These are phyloP conservation scores for Auricularia sp. DNA, from an alignment of 768 basidiomycete genomes.

Conservation along the genomic window DNA sequence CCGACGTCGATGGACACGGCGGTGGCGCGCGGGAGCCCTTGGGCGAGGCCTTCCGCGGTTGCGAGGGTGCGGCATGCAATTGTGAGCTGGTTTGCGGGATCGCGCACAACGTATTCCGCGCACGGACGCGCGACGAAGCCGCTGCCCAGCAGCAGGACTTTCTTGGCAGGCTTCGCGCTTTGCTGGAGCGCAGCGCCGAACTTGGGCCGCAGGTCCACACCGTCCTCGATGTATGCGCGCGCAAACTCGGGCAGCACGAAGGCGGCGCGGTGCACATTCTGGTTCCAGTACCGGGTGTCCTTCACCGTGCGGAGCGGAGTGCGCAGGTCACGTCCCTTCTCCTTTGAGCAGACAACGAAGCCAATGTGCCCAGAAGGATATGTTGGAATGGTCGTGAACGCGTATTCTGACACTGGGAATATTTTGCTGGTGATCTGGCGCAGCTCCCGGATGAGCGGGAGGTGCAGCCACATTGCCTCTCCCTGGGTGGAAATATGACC, in stretches of 20 bases:
- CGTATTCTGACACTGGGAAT: conserved; percentile 81
- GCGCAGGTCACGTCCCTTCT: conserved; percentile 51
- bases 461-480: conserved; percentile 92
- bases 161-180: conserved; percentile 43
- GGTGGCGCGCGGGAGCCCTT: conserved; percentile 56
- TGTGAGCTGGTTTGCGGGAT: conserved; percentile 72
- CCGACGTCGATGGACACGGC: conserved; percentile 75
- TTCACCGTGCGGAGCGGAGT: conserved; percentile 64
- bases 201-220: conserved; percentile 56
- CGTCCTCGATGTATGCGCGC: conserved; percentile 61
- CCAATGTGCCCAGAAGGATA: conserved; percentile 99
- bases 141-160: conserved; percentile 81
- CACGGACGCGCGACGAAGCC: conserved; percentile 96
- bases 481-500: conserved; percentile 94
- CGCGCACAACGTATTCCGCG: conserved; percentile 83
- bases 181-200: conserved; percentile 48
- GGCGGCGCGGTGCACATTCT: conserved; percentile 64
- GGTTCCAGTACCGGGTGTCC: conserved; percentile 76
- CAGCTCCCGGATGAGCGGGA: conserved; percentile 73
- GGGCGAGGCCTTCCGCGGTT: conserved; percentile 59
- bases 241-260: conserved; percentile 94
- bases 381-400: conserved; percentile 92
- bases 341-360: conserved; percentile 82
- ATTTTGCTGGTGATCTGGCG: conserved; percentile 55
- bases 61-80: conserved; percentile 85